These are phyloP conservation scores for Podaxis pistillaris DNA, from an alignment of 768 basidiomycete genomes.

Conservation along the genomic window DNA sequence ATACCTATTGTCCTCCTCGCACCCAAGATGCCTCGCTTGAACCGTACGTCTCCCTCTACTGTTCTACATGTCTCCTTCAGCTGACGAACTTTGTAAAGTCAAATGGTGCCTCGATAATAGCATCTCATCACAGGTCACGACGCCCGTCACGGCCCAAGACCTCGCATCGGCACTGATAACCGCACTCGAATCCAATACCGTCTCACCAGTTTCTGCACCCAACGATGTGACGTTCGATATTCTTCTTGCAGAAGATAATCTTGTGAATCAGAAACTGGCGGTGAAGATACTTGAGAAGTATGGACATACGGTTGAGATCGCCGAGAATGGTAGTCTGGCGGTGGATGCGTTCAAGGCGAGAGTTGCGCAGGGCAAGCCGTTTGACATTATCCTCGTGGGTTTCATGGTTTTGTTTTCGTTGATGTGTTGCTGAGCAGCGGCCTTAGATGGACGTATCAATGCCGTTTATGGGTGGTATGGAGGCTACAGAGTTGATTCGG, in stretches of 20 bases:
- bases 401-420: not conserved
- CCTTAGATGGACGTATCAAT: constrained; percentile 95
- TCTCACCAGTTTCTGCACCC: constrained; percentile 81
- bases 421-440: constrained; percentile 1
- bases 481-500: constrained; percentile 91
- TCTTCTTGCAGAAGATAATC: constrained; percentile 93
- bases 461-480: constrained; percentile 99
- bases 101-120: constrained; percentile 98
- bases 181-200: constrained; percentile 92
- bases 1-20: constrained; percentile 93
- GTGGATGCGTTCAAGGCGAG: constrained; percentile 89
- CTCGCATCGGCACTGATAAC: constrained; percentile 90
- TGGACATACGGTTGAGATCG: constrained; percentile 93
- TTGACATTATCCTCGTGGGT: constrained; percentile 89
- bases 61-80: not conserved
- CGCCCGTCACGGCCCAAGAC: constrained; percentile 85
- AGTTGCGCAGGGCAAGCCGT: constrained; percentile 67
- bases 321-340: constrained; percentile 94
- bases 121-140: constrained; percentile 92
- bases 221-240: constrained; percentile 91
- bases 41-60: constrained; percentile 48
- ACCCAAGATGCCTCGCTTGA: constrained; percentile 72
- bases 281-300: constrained; percentile 96
- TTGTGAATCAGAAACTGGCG: constrained; percentile 94
- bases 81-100: constrained; percentile 42